These are phyloP conservation scores for Plantago coronopus DNA, from an alignment of 305 asterid species.

Conservation along the genomic window DNA sequence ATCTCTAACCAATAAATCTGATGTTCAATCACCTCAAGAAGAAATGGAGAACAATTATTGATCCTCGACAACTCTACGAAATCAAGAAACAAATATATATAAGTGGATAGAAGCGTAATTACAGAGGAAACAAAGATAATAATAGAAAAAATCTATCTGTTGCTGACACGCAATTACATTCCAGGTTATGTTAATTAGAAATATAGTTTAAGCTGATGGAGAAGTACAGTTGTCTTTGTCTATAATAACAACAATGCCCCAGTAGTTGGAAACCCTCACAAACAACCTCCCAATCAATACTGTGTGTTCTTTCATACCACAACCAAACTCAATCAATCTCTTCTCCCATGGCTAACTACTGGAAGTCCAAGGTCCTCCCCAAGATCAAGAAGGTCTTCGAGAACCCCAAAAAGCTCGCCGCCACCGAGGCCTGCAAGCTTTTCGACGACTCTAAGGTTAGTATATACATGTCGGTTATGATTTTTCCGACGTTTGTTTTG, in stretches of 20 bases:
- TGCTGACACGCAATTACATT: slow-evolving; percentile 35
- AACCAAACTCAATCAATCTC: slow-evolving; percentile 6
- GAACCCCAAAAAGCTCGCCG: slow-evolving; percentile 57
- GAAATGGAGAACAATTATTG: too few species aligned
- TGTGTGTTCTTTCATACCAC: too few species aligned
- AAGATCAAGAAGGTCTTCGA: slow-evolving; percentile 78
- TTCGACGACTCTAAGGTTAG: slow-evolving; percentile 76
- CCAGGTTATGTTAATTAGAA: slow-evolving; percentile 12
- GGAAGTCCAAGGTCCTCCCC: slow-evolving; percentile 85
- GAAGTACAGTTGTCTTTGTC: slow-evolving; percentile 15
- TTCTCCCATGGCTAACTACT: slow-evolving; percentile 50
- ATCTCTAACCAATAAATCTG: too few species aligned
- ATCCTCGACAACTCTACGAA: too few species aligned
- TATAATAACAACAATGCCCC: not conserved
- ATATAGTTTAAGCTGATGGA: not conserved
- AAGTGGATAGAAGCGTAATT: slow-evolving; percentile 13
- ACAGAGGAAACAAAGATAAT: not conserved
- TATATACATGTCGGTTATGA: too few species aligned
- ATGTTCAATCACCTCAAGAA: too few species aligned
- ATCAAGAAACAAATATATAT: slow-evolving; percentile 6
- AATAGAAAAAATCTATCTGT: slow-evolving; percentile 16
- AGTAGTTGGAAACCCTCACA: not conserved
- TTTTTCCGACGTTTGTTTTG: too few species aligned
- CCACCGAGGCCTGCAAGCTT: slow-evolving; percentile 61
- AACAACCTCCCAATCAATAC: not conserved